Base-by-base conservation (phyloP, 495 filamentous ascomycete genomes). In the Neurospora sp. region DNA sequence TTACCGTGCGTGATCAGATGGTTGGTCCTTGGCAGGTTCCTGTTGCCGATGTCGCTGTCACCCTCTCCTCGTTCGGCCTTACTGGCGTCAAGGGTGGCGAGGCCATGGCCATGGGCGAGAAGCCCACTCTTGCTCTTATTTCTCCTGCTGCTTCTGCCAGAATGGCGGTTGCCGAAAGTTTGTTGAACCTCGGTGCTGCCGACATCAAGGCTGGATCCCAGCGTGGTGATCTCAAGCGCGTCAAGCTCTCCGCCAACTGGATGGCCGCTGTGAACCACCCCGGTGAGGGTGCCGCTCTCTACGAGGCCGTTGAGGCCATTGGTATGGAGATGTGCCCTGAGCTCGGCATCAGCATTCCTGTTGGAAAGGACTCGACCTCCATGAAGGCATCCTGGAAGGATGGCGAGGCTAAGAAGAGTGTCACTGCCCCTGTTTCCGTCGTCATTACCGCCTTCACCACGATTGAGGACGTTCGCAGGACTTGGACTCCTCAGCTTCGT, bases 361-460 rank as follows among this genome's bases (percentile, higher is more conserved):
- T 98, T 9, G 96, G 96, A 69, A 98, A 98, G 83, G 96, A 99
- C 80, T 98, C 95, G 5, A 97, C 96, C 82, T 97, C 93, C 17
- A 98, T 99, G 96, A 98, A 97, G 85, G 94, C 96, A 83, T 92
- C 93, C 72, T 99, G 96, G 96, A 91, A 89, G 76, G 93, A 96
- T 71, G 84, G 86, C 45, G 86, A 89, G 69, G 87, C 86, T 8
- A 89, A 89, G 59, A 97, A 92, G 84, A 93, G 94, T 76, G 94
- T 98, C 59, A 98, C 93, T 35, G 92, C 96, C 0, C 96, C 96
- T 1, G 87, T 98, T 73, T 94, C 96, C 0, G 86, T 97, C 12
- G 90, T 98, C 68, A 91, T 98, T 73, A 92, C 96, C 7, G 92
- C 96, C 8, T 98, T 99, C 80, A 90, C 92, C 0, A 87, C 91